A percentile compares a stretch with the other conserved stretches of the same genome.
Evolutionary conservation across 2,329 filamentous ascomycete species (phyloP).

Genomic region (Colletotrichum salicis): DNA sequence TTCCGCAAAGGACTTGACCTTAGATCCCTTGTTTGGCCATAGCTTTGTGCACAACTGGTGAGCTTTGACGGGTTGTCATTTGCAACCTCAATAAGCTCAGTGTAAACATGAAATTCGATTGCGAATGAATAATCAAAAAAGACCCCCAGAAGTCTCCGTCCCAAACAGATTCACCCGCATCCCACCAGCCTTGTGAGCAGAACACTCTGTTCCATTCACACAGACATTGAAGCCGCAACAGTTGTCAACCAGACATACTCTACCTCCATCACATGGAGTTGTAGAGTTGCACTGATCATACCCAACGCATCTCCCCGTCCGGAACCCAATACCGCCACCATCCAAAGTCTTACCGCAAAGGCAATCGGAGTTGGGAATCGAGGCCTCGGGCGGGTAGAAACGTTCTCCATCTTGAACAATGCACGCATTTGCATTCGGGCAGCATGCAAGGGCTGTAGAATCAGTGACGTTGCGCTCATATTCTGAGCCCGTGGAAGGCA

Average conservation of each 20-base stretch:
- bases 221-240: slow-evolving; percentile 34
- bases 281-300: slow-evolving; percentile 17
- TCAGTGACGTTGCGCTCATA: slow-evolving; percentile 46
- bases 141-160: neutral
- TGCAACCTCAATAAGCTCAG: too few species aligned
- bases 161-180: slow-evolving; percentile 13
- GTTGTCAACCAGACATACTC: slow-evolving; percentile 25
- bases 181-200: neutral
- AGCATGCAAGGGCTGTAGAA: slow-evolving; percentile 46
- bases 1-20: too few species aligned
- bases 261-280: slow-evolving; percentile 10
- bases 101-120: too few species aligned
- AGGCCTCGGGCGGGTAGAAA: slow-evolving; percentile 47
- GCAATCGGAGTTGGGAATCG: slow-evolving; percentile 45
- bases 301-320: slow-evolving; percentile 9
- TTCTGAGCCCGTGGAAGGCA: neutral
- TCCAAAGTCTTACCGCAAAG: slow-evolving; percentile 46
- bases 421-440: slow-evolving; percentile 40
- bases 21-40: too few species aligned
- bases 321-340: slow-evolving; percentile 23
- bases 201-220: slow-evolving; percentile 35
- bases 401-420: slow-evolving; percentile 31
- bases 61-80: too few species aligned
- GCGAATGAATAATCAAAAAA: neutral
- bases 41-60: too few species aligned